Evolutionary conservation across 2,329 filamentous ascomycete genomes (phyloP), one percentile per base, ranked within the genome.

Genomic region (Fusarium sp.): DNA sequence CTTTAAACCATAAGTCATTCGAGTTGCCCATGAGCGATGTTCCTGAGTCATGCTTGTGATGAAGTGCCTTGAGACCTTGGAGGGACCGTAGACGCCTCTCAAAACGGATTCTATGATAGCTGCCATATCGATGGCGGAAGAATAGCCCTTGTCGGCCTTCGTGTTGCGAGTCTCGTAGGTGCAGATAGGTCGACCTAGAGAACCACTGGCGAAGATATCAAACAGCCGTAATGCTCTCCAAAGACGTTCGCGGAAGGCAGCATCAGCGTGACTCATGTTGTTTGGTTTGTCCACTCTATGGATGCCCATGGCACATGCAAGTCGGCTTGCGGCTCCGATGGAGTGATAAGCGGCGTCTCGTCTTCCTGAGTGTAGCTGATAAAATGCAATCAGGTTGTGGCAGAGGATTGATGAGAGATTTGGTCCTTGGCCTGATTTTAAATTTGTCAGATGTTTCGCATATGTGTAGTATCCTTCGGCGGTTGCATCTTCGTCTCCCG

Each of bases 141-240:
- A 54, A n/a, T 54, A 54, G 11, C 38, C 38, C 11, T 54, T 29
- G 0, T 54, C 38, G 7, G 16, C 27, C 27, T 54, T 54, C 2
- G 51, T 54, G 16, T 54, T 45, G 16, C 27, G 51, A 7, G 51
- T 54, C 38, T 54, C 51, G 16, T 29, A 24, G 15, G 51, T 54
- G n/a, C 51, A 45, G 1, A 54, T 24, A 4, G 51, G 51, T 1
- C 51, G 11, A 2, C 51, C 38, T 16, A 54, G 1, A n/a, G 51
- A 54, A 3, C 51, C 51, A 11, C 38, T 45, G 2, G 38, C 25
- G 1, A 54, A 54, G 0, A 15, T 45, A 16, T 54, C 51, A 14
- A 54, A 30, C 2, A 54, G 10, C 5, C 51, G 25, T 6, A 54
- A 15, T 11, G 51, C 51, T 11, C 44, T 54, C 38, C 51, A 54